Percentiles rank a stretch among this genome's conserved stretches.
Conservation (phyloP, 2,329 filamentous ascomycete species). For the Arachnopeziza araneosa region DNA sequence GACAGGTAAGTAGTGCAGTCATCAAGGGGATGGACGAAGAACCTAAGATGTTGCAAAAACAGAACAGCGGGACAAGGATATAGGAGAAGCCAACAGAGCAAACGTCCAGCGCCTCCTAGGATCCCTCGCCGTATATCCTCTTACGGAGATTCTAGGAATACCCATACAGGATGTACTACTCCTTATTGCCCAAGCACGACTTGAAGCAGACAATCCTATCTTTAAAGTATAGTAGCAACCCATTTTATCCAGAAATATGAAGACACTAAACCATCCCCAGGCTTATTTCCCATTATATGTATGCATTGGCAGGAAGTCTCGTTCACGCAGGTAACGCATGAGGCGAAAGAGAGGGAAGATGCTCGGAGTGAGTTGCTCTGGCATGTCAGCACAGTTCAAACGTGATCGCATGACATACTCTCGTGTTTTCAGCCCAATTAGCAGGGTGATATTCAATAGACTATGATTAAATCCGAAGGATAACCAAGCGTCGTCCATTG, state of each 20-base stretch:
- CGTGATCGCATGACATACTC: neutral
- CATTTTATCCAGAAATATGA: neutral
- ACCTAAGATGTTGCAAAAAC: slow-evolving; percentile 1
- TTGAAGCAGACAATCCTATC: slow-evolving; percentile 46
- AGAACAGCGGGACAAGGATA: slow-evolving; percentile 48
- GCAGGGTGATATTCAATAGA: neutral
- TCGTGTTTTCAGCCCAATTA: neutral
- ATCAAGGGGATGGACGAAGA: neutral
- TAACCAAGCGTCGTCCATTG: neutral
- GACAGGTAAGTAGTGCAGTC: slow-evolving; percentile 44
- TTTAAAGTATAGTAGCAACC: slow-evolving; percentile 43
- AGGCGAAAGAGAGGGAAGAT: neutral
- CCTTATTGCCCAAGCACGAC: slow-evolving; percentile 49
- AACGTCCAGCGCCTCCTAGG: slow-evolving; percentile 50
- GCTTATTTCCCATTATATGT: slow-evolving; percentile 61
- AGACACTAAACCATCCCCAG: slow-evolving; percentile 26
- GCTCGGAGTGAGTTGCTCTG: neutral
- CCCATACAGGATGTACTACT: slow-evolving; percentile 50
- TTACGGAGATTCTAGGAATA: slow-evolving; percentile 42
- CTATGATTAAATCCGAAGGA: neutral
- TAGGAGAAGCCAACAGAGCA: slow-evolving; percentile 47
- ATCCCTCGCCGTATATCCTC: slow-evolving; percentile 51
- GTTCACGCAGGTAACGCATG: slow-evolving; percentile 16
- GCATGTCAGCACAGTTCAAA: neutral
- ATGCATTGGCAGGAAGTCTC: slow-evolving; percentile 56